Evolutionary conservation across 164 flowering plant genomes (phyloP), one percentile per base, ranked within the genome.

Genomic region (Paratinospora sagittata): DNA sequence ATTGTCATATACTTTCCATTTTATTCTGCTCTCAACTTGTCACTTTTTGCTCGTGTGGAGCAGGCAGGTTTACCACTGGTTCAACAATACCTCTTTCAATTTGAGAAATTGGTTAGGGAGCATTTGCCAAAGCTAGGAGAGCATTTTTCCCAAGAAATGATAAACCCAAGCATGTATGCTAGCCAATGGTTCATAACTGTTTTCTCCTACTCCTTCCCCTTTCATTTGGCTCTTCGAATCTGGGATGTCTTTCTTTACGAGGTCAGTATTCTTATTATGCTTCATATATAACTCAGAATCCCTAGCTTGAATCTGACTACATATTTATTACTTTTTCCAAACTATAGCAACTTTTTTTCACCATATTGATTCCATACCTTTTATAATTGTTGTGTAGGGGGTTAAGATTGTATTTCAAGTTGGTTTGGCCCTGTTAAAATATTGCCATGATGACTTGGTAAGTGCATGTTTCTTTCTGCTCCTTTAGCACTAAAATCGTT

Each of bases 121-220:
- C 78, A 86, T 37, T 68, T 96, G 87, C 99, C 99, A 41, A 91
- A 83, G 83, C 81, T 96, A 37, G 98, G 98, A 63, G 95, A 91
- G 74, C 98, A 96, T 82, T 96, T 92, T 77, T 65, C 84, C 41
- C 76, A 80, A 72, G 98, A 96, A 80, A 84, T 88, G 89, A 89
- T 96, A 75, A 91, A 88, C 73, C 97, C 99, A 66, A 96, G 95
- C 87, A 96, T 93, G 99, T 96, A 96, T 81, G 98, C 96, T 33
- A 96, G 99, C 76, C 99, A 96, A 77, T 96, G 99, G 99, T 93
- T 96, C 85, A 96, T 96, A 67, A 96, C 98, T 14, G 98, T 96
- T 45, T 96, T 96, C 84, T 85, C 99, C n/a, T 96, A 96, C 77
- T 93, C 99, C 27, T 96, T 96, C 75, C 99, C 99, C 3, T 96